Evolutionary conservation across 768 basidiomycete genomes (phyloP).

Genomic region (Lactarius sanguifluus): DNA sequence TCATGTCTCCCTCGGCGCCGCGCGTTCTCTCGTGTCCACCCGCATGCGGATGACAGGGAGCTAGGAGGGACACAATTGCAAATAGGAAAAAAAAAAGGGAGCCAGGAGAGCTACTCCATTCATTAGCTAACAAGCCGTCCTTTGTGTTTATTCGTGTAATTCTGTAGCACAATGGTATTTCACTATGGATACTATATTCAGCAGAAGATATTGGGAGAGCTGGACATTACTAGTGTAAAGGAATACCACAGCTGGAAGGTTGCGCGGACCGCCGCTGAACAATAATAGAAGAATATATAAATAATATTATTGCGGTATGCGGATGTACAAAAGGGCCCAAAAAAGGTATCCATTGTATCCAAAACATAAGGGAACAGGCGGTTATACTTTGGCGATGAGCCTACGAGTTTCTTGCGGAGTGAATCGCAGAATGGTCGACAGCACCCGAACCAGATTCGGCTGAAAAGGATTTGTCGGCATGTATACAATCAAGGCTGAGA

Average conservation of each 20-base stretch:
- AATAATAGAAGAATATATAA: not conserved
- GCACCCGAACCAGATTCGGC: slow-evolving; percentile 87
- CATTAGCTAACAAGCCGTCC: not conserved
- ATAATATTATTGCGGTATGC: not conserved
- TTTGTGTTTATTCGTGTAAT: not conserved
- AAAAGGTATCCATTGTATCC: not conserved
- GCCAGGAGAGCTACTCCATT: slow-evolving; percentile 29
- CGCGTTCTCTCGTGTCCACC: slow-evolving; percentile 29
- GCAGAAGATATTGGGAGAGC: no score
- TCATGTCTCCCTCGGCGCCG: slow-evolving; percentile 28
- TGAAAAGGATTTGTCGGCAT: slow-evolving; percentile 35
- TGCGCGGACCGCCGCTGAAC: not conserved
- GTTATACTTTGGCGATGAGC: slow-evolving; percentile 78
- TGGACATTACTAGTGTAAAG: no score
- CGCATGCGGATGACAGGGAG: slow-evolving; percentile 35
- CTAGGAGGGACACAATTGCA: slow-evolving; percentile 20
- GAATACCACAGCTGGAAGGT: no score
- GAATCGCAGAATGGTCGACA: slow-evolving; percentile 90
- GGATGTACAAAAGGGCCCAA: slow-evolving; percentile 9
- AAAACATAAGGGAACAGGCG: not conserved
- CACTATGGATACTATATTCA: not conserved
- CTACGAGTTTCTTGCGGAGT: slow-evolving; percentile 93
- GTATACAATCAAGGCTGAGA: not conserved
- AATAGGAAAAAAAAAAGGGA: slow-evolving; percentile 24
- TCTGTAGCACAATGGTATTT: not conserved